Conservation (phyloP, 2,329 filamentous ascomycete species). For the Aspergillus latus region DNA sequence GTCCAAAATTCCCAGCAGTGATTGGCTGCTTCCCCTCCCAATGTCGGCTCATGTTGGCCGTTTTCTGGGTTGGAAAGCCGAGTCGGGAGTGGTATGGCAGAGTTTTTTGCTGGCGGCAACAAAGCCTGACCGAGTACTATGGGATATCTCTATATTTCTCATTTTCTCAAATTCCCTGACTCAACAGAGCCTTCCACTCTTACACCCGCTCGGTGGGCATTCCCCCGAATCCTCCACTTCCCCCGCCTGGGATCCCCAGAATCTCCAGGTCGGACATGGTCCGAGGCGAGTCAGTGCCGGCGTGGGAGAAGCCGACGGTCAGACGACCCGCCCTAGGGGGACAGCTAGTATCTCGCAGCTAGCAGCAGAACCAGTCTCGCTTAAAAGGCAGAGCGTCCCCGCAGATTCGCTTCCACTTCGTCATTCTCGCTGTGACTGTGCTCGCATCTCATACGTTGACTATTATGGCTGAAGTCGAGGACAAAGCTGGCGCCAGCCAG, state of each 20-base stretch:
- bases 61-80: too few relatives aligned
- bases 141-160: too few relatives aligned
- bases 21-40: too few relatives aligned
- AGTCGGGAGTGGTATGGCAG: background rate
- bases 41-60: too few relatives aligned
- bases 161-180: too few relatives aligned
- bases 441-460: background rate
- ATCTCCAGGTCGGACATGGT: background rate
- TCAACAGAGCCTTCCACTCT: background rate
- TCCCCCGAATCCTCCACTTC: background rate
- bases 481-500: slow-evolving; percentile 5
- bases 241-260: background rate
- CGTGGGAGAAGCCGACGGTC: background rate
- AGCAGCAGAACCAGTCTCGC: background rate
- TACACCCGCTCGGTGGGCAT: background rate
- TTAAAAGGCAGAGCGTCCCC: background rate
- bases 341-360: too few relatives aligned
- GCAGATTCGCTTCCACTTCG: background rate
- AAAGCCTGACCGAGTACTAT: too few relatives aligned
- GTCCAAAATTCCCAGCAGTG: too few relatives aligned
- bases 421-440: background rate
- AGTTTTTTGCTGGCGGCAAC: background rate
- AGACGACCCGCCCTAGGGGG: background rate
- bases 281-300: background rate
- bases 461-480: slow-evolving; percentile 10